Conservation (phyloP, 768 basidiomycete genomes). For the Leccinum rimulosum region DNA sequence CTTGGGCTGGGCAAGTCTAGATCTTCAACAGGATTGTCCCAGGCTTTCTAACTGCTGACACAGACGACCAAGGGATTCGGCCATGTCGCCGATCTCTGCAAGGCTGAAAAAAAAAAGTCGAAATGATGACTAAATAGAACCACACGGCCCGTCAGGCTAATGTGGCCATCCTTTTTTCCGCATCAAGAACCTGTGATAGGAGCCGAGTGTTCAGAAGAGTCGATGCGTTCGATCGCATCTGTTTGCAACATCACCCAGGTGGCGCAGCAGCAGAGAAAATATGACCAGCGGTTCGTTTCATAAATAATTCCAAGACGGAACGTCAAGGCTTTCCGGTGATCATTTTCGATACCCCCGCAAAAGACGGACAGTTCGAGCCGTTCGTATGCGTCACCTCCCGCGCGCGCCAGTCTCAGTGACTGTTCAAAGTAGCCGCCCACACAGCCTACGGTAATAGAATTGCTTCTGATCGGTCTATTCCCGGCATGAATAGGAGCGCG, state of each 20-base stretch:
- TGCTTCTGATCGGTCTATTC: background rate
- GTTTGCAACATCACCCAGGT: background rate
- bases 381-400: background rate
- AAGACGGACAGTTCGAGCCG: background rate
- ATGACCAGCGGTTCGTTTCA: background rate
- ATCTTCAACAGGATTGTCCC: background rate
- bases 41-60: background rate
- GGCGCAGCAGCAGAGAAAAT: background rate
- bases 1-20: background rate
- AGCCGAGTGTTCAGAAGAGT: background rate
- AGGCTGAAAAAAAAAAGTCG: background rate
- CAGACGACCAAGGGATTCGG: background rate
- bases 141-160: background rate
- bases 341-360: background rate
- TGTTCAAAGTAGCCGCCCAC: background rate
- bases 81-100: background rate
- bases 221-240: background rate
- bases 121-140: background rate
- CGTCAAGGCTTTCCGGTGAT: background rate
- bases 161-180: background rate
- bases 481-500: background rate
- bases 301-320: background rate
- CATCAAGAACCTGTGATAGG: background rate
- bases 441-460: background rate
- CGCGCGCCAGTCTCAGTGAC: background rate